Evolutionary conservation across 1,284 basidiomycete species (phyloP).

Genomic region (Schizophyllum commune): DNA sequence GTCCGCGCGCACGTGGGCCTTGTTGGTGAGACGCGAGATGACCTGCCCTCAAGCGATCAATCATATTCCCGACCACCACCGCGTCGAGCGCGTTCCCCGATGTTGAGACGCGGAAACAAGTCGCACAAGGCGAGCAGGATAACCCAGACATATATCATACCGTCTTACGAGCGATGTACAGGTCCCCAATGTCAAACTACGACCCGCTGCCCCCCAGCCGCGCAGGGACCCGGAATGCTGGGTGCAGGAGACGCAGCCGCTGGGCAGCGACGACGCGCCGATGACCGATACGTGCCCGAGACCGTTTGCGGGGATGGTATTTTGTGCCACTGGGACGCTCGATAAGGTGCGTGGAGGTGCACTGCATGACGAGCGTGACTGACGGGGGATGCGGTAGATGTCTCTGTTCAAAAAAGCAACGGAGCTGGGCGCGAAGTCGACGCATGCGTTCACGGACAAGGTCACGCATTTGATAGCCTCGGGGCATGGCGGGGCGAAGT

Average conservation of each 20-base stretch:
- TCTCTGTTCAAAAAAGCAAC: constrained; percentile 64
- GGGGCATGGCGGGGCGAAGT: constrained; percentile 70
- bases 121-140: background rate
- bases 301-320: constrained; percentile 53
- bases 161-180: constrained; percentile 15
- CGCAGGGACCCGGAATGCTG: constrained; percentile 17
- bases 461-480: constrained; percentile 76
- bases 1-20: background rate
- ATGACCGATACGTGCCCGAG: constrained; percentile 31
- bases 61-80: background rate
- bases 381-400: constrained; percentile 31
- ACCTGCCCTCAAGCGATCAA: background rate
- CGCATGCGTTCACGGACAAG: constrained; percentile 65
- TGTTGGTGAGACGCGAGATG: background rate
- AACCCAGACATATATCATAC: background rate
- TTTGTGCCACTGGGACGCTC: constrained; percentile 66
- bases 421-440: constrained; percentile 64
- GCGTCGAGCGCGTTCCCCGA: background rate
- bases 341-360: constrained; percentile 48
- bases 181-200: constrained; percentile 73
- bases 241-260: constrained; percentile 15
- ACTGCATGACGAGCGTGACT: constrained; percentile 1
- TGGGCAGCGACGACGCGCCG: constrained; percentile 32
- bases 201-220: constrained; percentile 45
- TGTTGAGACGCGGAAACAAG: background rate